Evolutionary conservation across 2,329 filamentous ascomycete species (phyloP), one percentile per base, ranked within the genome.

Genomic region (Ascochyta lentis): DNA sequence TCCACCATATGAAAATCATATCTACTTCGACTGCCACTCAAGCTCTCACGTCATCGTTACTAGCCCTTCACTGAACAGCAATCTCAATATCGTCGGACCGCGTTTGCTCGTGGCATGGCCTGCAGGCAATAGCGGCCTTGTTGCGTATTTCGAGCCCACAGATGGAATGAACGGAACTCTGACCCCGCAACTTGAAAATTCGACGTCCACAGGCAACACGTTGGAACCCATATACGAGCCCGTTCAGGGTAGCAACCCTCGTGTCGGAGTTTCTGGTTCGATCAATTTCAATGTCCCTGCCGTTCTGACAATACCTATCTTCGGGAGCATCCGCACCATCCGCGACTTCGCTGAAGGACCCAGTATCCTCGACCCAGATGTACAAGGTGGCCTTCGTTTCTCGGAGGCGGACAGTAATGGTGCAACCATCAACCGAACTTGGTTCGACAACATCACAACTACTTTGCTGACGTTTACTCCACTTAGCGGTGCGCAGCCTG

Each of bases 61-160:
- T 0, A 86, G 79, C 55, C 86, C 86, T 13, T 69, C 81, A 0
- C 64, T 78, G 1, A 77, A 80, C 15, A 86, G 81, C 52, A 79
- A 87, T 61, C 72, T 86, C 1, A 79, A 76, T 1, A 75, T 85
- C 31, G 83, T 87, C 56, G 77, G 80, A 0, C 85, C 86, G 8
- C 78, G 86, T n/a, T 70, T 89, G 22, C 76, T 87, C 10, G 66
- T 75, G 7, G 86, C 86, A 8, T 89, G 86, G 86, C 86, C 87
- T 7, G 84, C 85, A 8, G 86, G 86, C 2, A 86, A 89, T 63
- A 88, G 85, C 48, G 86, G 86, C 0, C 77, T 83, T 24, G 81
- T 80, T 4, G 76, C 81, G 0, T 86, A 82, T 61, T 89, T 89
- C 59, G 73, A 79, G 13, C 83, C 86, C 0, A 73, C 80, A 44